Percentiles rank a stretch among this genome's conserved stretches.
These are phyloP conservation scores for Pyrenophora seminiperda DNA, from an alignment of 2,329 filamentous ascomycete species.

Conservation along the genomic window DNA sequence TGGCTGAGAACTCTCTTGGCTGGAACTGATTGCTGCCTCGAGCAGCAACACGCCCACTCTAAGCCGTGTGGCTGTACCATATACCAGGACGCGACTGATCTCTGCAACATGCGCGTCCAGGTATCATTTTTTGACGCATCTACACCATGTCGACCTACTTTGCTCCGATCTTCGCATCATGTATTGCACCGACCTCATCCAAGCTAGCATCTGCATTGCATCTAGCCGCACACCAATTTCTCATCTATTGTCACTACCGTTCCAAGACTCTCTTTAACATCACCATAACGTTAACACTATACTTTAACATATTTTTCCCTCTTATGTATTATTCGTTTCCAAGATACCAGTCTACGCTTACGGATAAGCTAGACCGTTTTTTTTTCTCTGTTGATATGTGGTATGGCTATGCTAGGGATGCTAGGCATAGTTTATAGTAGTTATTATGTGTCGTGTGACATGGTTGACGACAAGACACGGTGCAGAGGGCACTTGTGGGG, in stretches of 20 bases:
- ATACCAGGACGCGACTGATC: slow-evolving; percentile 22
- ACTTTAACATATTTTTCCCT: slow-evolving; percentile 35
- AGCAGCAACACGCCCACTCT: slow-evolving; percentile 7
- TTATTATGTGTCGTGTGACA: slow-evolving; percentile 30
- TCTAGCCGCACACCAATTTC: slow-evolving; percentile 23
- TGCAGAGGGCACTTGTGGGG: slow-evolving; percentile 34
- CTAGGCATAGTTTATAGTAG: slow-evolving; percentile 28
- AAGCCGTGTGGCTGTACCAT: slow-evolving; percentile 40
- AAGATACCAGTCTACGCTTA: slow-evolving; percentile 50
- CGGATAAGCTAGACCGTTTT: slow-evolving; percentile 43
- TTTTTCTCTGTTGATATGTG: slow-evolving; percentile 30
- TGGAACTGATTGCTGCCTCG: slow-evolving; percentile 72
- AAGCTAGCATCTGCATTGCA: slow-evolving; percentile 23
- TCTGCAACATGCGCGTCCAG: slow-evolving; percentile 4
- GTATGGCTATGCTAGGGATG: slow-evolving; percentile 20
- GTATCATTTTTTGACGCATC: slow-evolving; percentile 26
- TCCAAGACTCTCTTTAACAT: slow-evolving; percentile 44
- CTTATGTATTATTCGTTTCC: slow-evolving; percentile 44
- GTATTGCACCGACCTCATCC: slow-evolving; percentile 17
- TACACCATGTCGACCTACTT: slow-evolving; percentile 15
- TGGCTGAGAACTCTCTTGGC: slow-evolving; percentile 91
- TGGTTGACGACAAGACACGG: slow-evolving; percentile 8
- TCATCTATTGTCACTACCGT: slow-evolving; percentile 32
- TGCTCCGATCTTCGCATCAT: slow-evolving; percentile 5
- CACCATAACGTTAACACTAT: slow-evolving; percentile 36